These are phyloP conservation scores for Ehretia macrophylla DNA, from an alignment of 257 asterid species.

Conservation along the genomic window DNA sequence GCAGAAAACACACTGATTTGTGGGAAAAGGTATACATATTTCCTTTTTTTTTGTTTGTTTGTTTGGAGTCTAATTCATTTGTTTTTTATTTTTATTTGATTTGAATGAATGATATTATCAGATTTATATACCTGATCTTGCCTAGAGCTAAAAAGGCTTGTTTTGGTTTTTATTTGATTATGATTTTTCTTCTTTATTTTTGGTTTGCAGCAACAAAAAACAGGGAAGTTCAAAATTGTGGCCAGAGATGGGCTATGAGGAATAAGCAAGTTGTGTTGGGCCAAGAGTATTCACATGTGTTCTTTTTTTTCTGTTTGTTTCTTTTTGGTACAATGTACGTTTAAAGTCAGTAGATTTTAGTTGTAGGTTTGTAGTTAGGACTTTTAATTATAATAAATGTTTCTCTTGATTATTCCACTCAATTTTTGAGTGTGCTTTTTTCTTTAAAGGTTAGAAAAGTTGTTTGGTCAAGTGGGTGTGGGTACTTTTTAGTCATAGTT, in stretches of 20 bases:
- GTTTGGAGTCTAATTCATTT: neutral
- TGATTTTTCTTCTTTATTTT: neutral
- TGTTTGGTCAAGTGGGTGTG: too few relatives aligned
- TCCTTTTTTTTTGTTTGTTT: too few relatives aligned
- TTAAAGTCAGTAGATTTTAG: too few relatives aligned
- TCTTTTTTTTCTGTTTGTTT: neutral
- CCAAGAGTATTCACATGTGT: neutral
- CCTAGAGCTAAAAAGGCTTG: too few relatives aligned
- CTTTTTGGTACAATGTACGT: neutral
- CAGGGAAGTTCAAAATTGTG: conserved; percentile 92
- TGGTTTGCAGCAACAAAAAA: conserved; percentile 64
- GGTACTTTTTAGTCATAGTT: too few relatives aligned
- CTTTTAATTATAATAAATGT: too few relatives aligned
- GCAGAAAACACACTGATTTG: conserved; percentile 59
- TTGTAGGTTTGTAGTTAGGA: too few relatives aligned
- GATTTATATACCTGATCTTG: neutral
- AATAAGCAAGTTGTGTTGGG: conserved; percentile 8
- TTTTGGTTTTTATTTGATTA: neutral
- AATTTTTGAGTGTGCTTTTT: too few relatives aligned
- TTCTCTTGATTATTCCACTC: too few relatives aligned
- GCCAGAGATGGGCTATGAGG: conserved; percentile 50
- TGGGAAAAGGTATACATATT: conserved; percentile 63
- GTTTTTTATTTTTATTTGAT: neutral
- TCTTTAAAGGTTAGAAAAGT: too few relatives aligned
- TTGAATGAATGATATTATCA: neutral